Evolutionary conservation across 805 yeast species (phyloP), one percentile per base, ranked within the genome.

Genomic region (Kazachstania africana): DNA sequence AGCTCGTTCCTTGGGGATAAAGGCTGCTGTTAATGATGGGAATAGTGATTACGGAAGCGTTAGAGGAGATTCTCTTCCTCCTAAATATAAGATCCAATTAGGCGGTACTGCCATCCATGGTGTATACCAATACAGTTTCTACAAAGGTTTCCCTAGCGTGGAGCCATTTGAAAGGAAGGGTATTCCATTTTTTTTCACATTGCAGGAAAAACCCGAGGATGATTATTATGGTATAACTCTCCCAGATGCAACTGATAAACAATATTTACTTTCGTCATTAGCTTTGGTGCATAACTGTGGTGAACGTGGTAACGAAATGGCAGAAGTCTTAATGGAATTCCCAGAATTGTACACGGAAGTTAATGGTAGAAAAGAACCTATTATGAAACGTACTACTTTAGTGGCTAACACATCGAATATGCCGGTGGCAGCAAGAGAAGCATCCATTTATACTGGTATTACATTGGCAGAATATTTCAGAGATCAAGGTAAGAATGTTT

Each of bases 361-460:
- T 36, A 70, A 75, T 37, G 98, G 97, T 46, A 77, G 82, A 53
- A 82, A 87, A 65, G 99, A 91, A 66, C 96, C 97, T 43, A 91
- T 91, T 57, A 91, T 91, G 97, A 91, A 93, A 69, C 94, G 99
- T 70, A 91, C 99, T 25, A 81, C 97, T 23, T 72, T 91, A 59
- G 98, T 91, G 33, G 99, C 99, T 29, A 91, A 91, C 62, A 91
- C 99, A 27, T 88, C 97, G 26, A 91, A 91, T 61, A 91, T 91
- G 99, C 99, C 99, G 33, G 99, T 91, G 50, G 99, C 99, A 41
- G 98, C 98, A 6, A 81, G 99, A 75, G 99, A 91, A 64, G 99
- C 99, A 29, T 91, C 98, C 21, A 91, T 91, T 51, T 91, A 91
- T 65, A 91, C 99, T 12, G 98, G 99, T 71, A 91, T 91, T 53